A percentile compares a stretch with the other conserved stretches of the same genome.
Conservation (phyloP, 495 filamentous ascomycete genomes). For the Antarctomyces pellizariae region DNA sequence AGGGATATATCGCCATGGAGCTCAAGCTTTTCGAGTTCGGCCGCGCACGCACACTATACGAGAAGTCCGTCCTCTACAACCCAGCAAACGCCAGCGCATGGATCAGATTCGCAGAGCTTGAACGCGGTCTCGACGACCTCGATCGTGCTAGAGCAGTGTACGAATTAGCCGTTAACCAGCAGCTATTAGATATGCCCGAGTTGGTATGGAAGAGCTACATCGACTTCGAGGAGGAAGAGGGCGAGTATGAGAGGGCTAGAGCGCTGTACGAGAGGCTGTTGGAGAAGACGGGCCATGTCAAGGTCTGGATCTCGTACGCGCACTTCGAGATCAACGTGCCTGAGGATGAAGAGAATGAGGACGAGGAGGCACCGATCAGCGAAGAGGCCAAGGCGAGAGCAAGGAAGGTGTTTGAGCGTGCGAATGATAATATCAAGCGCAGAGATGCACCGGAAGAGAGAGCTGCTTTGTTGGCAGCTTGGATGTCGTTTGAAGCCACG, state of each 20-base stretch:
- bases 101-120: constrained; percentile 86
- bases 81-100: constrained; percentile 73
- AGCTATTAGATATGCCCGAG: constrained; percentile 89
- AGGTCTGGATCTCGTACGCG: constrained; percentile 95
- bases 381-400: constrained; percentile 66
- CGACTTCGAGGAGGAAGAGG: constrained; percentile 89
- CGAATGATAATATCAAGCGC: constrained; percentile 71
- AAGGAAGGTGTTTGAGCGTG: constrained; percentile 64
- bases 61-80: constrained; percentile 85
- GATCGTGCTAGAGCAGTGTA: constrained; percentile 79
- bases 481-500: constrained; percentile 72
- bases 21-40: constrained; percentile 79
- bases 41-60: constrained; percentile 72
- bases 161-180: constrained; percentile 69
- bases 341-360: constrained; percentile 28
- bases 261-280: constrained; percentile 79
- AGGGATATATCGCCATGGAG: constrained; percentile 80
- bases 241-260: constrained; percentile 62
- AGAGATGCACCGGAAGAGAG: too few relatives aligned
- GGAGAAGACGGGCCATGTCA: constrained; percentile 86
- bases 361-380: constrained; percentile 45
- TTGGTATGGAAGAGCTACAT: constrained; percentile 93
- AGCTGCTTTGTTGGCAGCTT: constrained; percentile 72
- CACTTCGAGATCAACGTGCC: constrained; percentile 85
- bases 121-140: constrained; percentile 70